A percentile compares a stretch with the other conserved stretches of the same genome.
Conservation (phyloP, 1,284 basidiomycete genomes). For the Ceratobasidium sp. region DNA sequence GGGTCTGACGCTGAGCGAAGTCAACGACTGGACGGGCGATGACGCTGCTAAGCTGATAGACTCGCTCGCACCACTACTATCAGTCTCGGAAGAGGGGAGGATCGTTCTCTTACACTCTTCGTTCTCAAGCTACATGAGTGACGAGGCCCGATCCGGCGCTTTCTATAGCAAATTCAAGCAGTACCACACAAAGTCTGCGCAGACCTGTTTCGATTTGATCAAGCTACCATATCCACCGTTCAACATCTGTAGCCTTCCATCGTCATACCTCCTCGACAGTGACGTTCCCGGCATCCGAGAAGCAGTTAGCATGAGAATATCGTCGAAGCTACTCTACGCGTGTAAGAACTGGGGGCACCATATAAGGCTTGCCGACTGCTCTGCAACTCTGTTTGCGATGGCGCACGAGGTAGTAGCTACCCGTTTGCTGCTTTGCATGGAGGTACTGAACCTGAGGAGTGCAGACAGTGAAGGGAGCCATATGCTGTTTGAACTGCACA, state of each 20-base stretch:
- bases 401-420: not conserved
- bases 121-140: not conserved
- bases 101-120: too few relatives aligned
- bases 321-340: not conserved
- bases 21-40: too few relatives aligned
- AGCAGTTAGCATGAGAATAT: not conserved
- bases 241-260: constrained; percentile 11
- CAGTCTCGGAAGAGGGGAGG: too few relatives aligned
- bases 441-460: constrained; percentile 6
- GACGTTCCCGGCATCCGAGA: not conserved
- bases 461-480: not conserved
- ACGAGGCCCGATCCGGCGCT: not conserved
- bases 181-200: not conserved
- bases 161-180: not conserved
- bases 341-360: not conserved
- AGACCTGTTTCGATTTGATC: not conserved
- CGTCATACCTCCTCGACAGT: not conserved
- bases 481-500: not conserved
- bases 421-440: constrained; percentile 5
- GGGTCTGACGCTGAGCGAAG: too few relatives aligned
- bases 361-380: not conserved
- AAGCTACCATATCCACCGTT: not conserved
- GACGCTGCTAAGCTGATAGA: too few relatives aligned
- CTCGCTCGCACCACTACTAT: too few relatives aligned
- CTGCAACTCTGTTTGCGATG: not conserved